Base-by-base conservation (phyloP, 129 eudicot genomes). In the Erigeron canadensis region DNA sequence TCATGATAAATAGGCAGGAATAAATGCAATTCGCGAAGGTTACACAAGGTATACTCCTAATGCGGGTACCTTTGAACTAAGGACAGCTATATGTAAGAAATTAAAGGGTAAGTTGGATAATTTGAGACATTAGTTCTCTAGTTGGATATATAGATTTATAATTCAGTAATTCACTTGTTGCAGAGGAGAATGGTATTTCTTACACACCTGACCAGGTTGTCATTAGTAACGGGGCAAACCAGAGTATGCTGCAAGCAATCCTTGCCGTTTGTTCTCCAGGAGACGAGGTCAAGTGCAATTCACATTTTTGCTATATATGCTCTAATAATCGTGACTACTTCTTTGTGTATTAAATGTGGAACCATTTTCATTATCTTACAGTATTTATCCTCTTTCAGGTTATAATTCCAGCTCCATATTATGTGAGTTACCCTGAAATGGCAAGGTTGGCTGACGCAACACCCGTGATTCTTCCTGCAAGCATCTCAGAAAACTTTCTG, bases 201-300 rank as follows among this genome's bases (percentile, higher is more conserved):
- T 93, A 93, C 78, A 72, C 96, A 44, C 96, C 98, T 66, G 96
- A 93, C 69, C 96, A 87, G 84, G 84, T 93, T 77, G 77, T 93
- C 73, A 92, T 93, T 63, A 89, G 98, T 71, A 93, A 93, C 77
- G 98, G 96, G 51, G 98, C 98, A 64, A 93, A 93, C 44, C 98
- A 93, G 79, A 87, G 96, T 76, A 89, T 89, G 69, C 71, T 87
- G 53, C 98, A 93, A 83, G 98, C 95, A 45, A 79, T 93, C 46
- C 92, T 93, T 45, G 98, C 98, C 15, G 98, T 93, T 71, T 93
- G 98, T 75, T 87, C 98, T n/a, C 98, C 98, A 12, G 98, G 98
- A 70, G 98, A 93, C 28, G 98, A 93, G 98, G 98, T 89, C 40
- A 60, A 22, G 45, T 64, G 17, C 67, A 40, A 44, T 69, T 13